A percentile compares a stretch with the other conserved stretches of the same genome.
These are phyloP conservation scores for Penicillium soppii DNA, from an alignment of 495 filamentous ascomycete genomes.

Conservation along the genomic window DNA sequence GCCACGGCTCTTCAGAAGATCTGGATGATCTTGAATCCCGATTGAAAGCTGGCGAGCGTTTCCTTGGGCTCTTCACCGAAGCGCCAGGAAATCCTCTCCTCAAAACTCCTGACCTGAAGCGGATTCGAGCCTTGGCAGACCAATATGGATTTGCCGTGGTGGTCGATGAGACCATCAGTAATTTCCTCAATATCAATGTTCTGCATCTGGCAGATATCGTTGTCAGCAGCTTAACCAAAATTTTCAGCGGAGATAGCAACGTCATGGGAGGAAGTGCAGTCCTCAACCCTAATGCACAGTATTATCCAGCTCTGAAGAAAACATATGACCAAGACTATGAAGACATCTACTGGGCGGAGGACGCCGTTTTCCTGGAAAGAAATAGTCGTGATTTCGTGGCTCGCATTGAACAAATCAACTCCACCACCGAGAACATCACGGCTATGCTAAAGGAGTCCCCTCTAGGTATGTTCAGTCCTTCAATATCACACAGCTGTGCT, in stretches of 20 bases:
- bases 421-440: slow-evolving; percentile 81
- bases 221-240: slow-evolving; percentile 91
- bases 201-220: slow-evolving; percentile 86
- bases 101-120: slow-evolving; percentile 75
- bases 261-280: slow-evolving; percentile 94
- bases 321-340: slow-evolving; percentile 66
- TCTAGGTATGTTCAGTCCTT: slow-evolving; percentile 36
- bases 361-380: slow-evolving; percentile 90
- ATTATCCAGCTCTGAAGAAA: slow-evolving; percentile 67
- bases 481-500: neutral
- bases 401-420: slow-evolving; percentile 80
- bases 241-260: slow-evolving; percentile 96
- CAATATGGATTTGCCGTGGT: slow-evolving; percentile 86
- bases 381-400: slow-evolving; percentile 91
- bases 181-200: slow-evolving; percentile 90
- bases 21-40: slow-evolving; percentile 81
- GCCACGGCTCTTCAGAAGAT: slow-evolving; percentile 75
- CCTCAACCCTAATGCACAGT: slow-evolving; percentile 74
- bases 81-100: slow-evolving; percentile 92
- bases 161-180: slow-evolving; percentile 94
- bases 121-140: slow-evolving; percentile 78
- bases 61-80: slow-evolving; percentile 87
- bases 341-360: slow-evolving; percentile 90
- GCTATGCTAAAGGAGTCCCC: slow-evolving; percentile 60
- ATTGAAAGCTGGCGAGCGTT: slow-evolving; percentile 70